A percentile compares a stretch with the other conserved stretches of the same genome.
Conservation (phyloP, 108 stramenopile species). For the Craspedostauros australis region DNA sequence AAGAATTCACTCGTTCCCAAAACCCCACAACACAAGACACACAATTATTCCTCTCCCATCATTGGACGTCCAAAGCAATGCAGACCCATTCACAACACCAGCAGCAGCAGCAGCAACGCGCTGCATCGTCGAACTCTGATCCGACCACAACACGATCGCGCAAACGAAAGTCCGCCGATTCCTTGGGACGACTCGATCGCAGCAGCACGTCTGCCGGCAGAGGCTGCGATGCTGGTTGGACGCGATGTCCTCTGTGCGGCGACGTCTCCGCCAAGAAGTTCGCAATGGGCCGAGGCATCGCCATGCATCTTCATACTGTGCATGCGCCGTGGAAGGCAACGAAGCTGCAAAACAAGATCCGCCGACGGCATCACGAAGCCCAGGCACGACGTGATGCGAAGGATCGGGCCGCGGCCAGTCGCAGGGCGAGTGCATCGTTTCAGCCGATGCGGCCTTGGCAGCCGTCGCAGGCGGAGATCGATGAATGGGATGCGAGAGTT, state of each 20-base stretch:
- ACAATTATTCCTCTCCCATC: no score
- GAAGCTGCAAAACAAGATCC: slow-evolving; percentile 40
- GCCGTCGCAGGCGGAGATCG: slow-evolving; percentile 50
- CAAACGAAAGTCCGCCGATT: slow-evolving; percentile 1
- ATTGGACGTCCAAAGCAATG: no score
- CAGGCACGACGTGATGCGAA: slow-evolving; percentile 4
- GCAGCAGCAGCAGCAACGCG: no score
- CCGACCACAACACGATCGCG: neutral
- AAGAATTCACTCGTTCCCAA: no score
- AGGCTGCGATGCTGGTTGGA: slow-evolving; percentile 30
- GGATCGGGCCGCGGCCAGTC: neutral
- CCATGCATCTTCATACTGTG: slow-evolving; percentile 71
- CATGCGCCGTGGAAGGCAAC: slow-evolving; percentile 84
- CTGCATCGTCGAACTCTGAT: neutral
- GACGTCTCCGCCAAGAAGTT: slow-evolving; percentile 39
- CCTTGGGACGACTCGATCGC: neutral
- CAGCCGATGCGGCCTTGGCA: slow-evolving; percentile 22
- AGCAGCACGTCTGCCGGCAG: slow-evolving; percentile 10
- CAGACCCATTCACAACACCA: no score
- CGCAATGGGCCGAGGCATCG: slow-evolving; percentile 69
- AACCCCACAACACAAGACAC: no score
- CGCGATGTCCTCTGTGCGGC: slow-evolving; percentile 49
- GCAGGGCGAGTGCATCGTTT: slow-evolving; percentile 1
- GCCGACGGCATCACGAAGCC: slow-evolving; percentile 23
- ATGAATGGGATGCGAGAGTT: slow-evolving; percentile 59